These are phyloP conservation scores for Pseudocercospora crystallina DNA, from an alignment of 2,329 filamentous ascomycete genomes.

Conservation along the genomic window DNA sequence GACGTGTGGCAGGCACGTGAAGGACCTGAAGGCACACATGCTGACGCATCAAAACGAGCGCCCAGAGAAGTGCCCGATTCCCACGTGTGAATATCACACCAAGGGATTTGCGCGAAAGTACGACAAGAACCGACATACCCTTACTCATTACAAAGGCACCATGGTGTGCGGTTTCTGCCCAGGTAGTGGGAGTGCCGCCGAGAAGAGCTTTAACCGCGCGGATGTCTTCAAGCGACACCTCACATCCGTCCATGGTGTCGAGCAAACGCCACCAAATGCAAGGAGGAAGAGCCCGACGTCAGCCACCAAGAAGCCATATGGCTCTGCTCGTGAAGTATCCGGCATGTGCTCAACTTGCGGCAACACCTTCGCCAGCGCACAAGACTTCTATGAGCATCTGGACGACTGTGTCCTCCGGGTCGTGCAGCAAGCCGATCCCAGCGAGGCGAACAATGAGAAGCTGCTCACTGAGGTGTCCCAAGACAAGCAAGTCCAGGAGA, in stretches of 20 bases:
- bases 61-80: constrained; percentile 91
- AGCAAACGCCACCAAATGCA: constrained; percentile 89
- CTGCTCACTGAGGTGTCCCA: constrained; percentile 59
- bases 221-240: constrained; percentile 95
- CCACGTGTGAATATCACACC: constrained; percentile 84
- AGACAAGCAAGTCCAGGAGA: constrained; percentile 57
- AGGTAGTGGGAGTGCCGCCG: constrained; percentile 79
- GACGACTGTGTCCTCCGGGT: constrained; percentile 68
- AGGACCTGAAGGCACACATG: constrained; percentile 91
- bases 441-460: constrained; percentile 58
- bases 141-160: constrained; percentile 95
- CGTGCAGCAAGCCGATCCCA: constrained; percentile 59
- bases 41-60: constrained; percentile 88
- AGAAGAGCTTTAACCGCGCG: constrained; percentile 94
- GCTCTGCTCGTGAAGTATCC: constrained; percentile 72
- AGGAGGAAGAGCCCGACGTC: constrained; percentile 66
- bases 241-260: constrained; percentile 85
- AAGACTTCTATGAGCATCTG: constrained; percentile 97
- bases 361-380: constrained; percentile 76
- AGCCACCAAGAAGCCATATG: constrained; percentile 62
- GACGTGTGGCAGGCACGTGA: constrained; percentile 83
- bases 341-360: constrained; percentile 93
- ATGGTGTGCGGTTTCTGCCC: constrained; percentile 97
- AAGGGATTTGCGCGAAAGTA: constrained; percentile 96
- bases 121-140: constrained; percentile 90